phyloP scores from a whole-genome alignment of 1,284 basidiomycete species.

The Leccinum pallidistipes region DNA sequence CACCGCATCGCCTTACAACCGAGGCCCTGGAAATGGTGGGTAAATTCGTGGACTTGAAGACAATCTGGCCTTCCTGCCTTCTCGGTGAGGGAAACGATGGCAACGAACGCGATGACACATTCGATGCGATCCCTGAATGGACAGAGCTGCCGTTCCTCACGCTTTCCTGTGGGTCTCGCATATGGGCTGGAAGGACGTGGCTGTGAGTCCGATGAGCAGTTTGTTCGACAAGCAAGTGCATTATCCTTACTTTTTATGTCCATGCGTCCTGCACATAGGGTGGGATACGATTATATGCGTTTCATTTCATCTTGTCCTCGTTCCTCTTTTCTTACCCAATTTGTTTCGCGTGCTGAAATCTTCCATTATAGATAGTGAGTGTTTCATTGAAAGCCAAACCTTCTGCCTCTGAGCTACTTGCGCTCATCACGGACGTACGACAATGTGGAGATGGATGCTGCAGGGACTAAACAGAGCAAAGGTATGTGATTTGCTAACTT shows the following conservation, averaged over 20 bases:
- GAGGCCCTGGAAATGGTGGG: constrained; percentile 30
- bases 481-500: constrained; percentile 42
- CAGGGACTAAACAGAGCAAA: constrained; percentile 51
- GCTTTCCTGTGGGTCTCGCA: constrained; percentile 88
- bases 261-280: background rate
- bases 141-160: constrained; percentile 81
- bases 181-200: constrained; percentile 84
- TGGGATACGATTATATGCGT: background rate
- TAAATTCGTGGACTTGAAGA: constrained; percentile 25
- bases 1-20: constrained; percentile 26
- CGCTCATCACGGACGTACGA: constrained; percentile 69
- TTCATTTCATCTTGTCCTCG: background rate
- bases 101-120: constrained; percentile 18
- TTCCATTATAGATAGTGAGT: constrained; percentile 37
- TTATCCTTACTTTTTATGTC: background rate
- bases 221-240: constrained; percentile 75
- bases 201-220: constrained; percentile 66
- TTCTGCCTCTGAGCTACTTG: constrained; percentile 46
- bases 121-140: constrained; percentile 47
- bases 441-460: constrained; percentile 70
- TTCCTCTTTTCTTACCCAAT: background rate
- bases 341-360: constrained; percentile 9
- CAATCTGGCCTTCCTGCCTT: constrained; percentile 27
- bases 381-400: constrained; percentile 80
- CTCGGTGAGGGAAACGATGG: constrained; percentile 14